Evolutionary conservation across 2,329 filamentous ascomycete genomes (phyloP).

Genomic region (Trichophyton rubrum): DNA sequence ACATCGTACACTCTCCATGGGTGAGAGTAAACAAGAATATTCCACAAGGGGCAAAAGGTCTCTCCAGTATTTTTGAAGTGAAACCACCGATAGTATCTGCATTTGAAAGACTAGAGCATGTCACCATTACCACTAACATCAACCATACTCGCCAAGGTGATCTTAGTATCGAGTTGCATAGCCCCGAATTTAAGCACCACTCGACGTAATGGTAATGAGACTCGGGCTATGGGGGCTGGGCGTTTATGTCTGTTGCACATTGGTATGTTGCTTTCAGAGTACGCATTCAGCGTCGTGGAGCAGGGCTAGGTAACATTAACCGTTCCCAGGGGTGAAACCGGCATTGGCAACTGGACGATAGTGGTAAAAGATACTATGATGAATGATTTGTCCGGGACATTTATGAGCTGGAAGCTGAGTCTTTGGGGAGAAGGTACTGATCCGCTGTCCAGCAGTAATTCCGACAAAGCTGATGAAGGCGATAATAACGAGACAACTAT

Average conservation of each 20-base stretch:
- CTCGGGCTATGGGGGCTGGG: conserved; percentile 84
- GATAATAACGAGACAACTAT: conserved; percentile 16
- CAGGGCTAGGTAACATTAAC: conserved; percentile 15
- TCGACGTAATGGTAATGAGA: conserved; percentile 54
- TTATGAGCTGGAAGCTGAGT: conserved; percentile 85
- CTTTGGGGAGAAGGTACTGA: conserved; percentile 65
- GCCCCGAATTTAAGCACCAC: conserved; percentile 64
- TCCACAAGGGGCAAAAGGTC: conserved; percentile 68
- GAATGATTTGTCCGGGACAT: conserved; percentile 64
- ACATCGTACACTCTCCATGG: conserved; percentile 93
- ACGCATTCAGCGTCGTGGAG: neutral
- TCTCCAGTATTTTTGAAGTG: conserved; percentile 69
- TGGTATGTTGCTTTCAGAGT: conserved; percentile 50
- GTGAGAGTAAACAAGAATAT: conserved; percentile 75
- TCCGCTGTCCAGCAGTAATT: neutral
- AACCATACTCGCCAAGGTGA: conserved; percentile 79
- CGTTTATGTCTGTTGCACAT: conserved; percentile 96
- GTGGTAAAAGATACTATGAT: conserved; percentile 71
- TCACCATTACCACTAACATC: conserved; percentile 95
- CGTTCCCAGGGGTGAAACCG: conserved; percentile 62
- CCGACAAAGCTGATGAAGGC: neutral
- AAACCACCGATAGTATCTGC: conserved; percentile 66
- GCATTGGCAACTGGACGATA: conserved; percentile 80
- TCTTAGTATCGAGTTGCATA: conserved; percentile 79
- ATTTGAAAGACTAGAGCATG: conserved; percentile 84